These are phyloP conservation scores for Colletotrichum magnum DNA, from an alignment of 2,329 filamentous ascomycete genomes.

Conservation along the genomic window DNA sequence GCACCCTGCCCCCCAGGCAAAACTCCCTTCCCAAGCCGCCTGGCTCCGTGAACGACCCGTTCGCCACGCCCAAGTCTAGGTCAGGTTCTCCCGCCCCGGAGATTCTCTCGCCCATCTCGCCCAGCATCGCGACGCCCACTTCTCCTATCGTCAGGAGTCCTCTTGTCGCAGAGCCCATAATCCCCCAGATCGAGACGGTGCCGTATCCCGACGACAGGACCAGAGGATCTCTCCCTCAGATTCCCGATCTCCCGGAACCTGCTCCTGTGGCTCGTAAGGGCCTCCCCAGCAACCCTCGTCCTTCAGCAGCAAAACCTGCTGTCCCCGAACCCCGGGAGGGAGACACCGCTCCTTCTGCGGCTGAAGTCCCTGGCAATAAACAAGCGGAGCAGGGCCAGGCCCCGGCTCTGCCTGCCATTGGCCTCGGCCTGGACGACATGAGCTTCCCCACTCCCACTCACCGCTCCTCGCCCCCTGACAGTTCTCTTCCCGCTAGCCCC, in stretches of 20 bases:
- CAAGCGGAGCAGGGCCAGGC: slow-evolving; percentile 24
- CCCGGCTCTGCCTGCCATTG: slow-evolving; percentile 36
- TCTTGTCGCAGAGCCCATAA: slow-evolving; percentile 47
- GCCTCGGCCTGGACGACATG: slow-evolving; percentile 41
- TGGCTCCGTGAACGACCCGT: slow-evolving; percentile 52
- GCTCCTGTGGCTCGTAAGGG: slow-evolving; percentile 50
- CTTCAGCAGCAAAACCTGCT: slow-evolving; percentile 31
- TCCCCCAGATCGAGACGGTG: slow-evolving; percentile 57
- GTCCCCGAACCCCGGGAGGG: slow-evolving; percentile 23
- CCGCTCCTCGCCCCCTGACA: slow-evolving; percentile 47
- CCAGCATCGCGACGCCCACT: slow-evolving; percentile 42
- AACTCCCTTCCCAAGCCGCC: slow-evolving; percentile 62
- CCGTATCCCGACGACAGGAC: slow-evolving; percentile 53
- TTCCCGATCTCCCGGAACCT: slow-evolving; percentile 56
- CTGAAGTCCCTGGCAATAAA: slow-evolving; percentile 19
- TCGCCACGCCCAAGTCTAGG: slow-evolving; percentile 50
- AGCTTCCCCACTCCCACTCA: slow-evolving; percentile 31
- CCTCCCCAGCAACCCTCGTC: slow-evolving; percentile 37
- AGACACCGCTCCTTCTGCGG: slow-evolving; percentile 35
- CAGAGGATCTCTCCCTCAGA: slow-evolving; percentile 43
- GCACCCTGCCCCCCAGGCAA: slow-evolving; percentile 53
- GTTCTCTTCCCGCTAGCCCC: slow-evolving; percentile 47
- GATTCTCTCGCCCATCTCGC: slow-evolving; percentile 43
- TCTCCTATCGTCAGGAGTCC: slow-evolving; percentile 34
- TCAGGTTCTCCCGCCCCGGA: slow-evolving; percentile 36